Evolutionary conservation across 2,329 filamentous ascomycete species (phyloP), one percentile per base, ranked within the genome.

Genomic region (Sporothrix humicola): DNA sequence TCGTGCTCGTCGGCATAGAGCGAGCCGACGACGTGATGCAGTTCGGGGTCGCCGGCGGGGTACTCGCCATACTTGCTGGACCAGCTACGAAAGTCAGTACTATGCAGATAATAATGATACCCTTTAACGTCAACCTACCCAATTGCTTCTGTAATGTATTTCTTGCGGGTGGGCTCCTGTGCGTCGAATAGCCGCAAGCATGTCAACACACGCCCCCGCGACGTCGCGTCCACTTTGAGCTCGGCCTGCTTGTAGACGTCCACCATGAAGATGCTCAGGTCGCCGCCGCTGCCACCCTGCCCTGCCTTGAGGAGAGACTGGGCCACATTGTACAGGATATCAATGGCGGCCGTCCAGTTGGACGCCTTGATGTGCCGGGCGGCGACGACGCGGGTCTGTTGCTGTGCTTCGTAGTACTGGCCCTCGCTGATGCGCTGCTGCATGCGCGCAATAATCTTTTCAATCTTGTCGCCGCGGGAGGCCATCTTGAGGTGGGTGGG

Each of bases 381-480:
- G 75, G 95, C 95, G 78, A 98, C 95, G 72, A 98, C 95, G 76
- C 96, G 94, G 77, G 97, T 93, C 85, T 99, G 96, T 83, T 99
- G 96, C 84, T 98, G 95, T 74, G 96, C 96, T 88, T 99, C 96
- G 85, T 99, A 99, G 87, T 90, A 98, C 81, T 96, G 92, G 79
- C 95, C 95, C 82, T 97, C 79, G 42, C 66, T 71, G 72, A 79
- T 79, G 74, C 78, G 76, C 73, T 75, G 87, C 84, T 95, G 93
- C 81, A 98, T 91, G 37, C 88, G 86, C 73, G 85, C 81, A 78
- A 90, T 88, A 81, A 90, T 90, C 80, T 86, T 86, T 73, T 85
- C 83, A 80, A 87, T 87, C 80, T 86, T 86, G 81, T 84, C 83
- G 77, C 78, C 78, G 73, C 81, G 83, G 73, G 76, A 74, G 71